phyloP scores from a whole-genome alignment of 768 basidiomycete species.

The Arthromyces matolae region DNA sequence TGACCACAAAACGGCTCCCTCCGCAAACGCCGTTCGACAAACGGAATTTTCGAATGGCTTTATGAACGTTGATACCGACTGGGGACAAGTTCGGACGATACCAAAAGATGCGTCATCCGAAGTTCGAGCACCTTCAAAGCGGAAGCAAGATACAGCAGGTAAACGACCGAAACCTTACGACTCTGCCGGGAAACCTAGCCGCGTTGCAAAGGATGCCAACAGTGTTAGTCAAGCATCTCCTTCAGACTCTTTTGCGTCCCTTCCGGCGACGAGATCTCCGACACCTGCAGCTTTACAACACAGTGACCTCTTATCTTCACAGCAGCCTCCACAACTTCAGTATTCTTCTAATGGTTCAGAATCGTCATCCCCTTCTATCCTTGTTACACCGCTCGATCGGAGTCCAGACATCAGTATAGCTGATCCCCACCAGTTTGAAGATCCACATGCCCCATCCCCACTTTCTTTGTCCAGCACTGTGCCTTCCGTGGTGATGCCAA shows the following conservation, averaged over 20 bases:
- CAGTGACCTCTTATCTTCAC: constrained; percentile 20
- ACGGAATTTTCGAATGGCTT: constrained; percentile 31
- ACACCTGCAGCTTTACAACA: constrained; percentile 37
- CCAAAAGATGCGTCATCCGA: constrained; percentile 31
- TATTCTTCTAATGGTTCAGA: constrained; percentile 40
- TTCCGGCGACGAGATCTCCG: constrained; percentile 43
- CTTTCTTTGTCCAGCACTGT: constrained; percentile 21
- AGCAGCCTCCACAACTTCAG: constrained; percentile 32
- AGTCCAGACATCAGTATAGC: constrained; percentile 38
- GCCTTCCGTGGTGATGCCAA: constrained; percentile 26
- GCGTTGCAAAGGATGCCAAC: constrained; percentile 51
- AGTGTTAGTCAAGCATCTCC: constrained; percentile 48
- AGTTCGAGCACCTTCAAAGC: constrained; percentile 41
- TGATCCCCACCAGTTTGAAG: constrained; percentile 24
- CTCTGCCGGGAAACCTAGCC: constrained; percentile 40
- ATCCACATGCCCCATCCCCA: constrained; percentile 24
- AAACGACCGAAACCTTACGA: constrained; percentile 75
- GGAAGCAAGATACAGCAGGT: constrained; percentile 47
- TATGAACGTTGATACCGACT: constrained; percentile 42
- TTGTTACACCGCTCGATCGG: constrained; percentile 42
- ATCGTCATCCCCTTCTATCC: constrained; percentile 43
- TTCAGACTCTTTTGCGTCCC: constrained; percentile 39
- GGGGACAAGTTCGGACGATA: constrained; percentile 37
- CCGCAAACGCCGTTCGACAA: constrained; percentile 26
- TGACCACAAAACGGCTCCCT: constrained; percentile 84